Base-by-base conservation (phyloP, 148 eudicot genomes). In the Talinum fruticosum region DNA sequence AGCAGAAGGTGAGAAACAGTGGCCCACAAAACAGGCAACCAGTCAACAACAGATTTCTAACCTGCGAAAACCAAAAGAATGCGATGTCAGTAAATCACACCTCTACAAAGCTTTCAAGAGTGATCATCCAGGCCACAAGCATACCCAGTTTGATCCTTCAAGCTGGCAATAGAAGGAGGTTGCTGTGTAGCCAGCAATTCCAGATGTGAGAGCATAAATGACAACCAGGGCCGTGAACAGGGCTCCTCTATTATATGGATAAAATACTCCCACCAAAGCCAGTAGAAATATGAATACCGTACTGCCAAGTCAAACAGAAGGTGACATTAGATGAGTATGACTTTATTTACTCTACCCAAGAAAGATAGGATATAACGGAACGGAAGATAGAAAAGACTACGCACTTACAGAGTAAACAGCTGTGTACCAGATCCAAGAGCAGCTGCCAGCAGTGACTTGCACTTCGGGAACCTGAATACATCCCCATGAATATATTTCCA, bases 401-500 rank as follows among this genome's bases (percentile, higher is more conserved):
- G 47, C 6, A 80, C 92, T 89, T 88, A 91, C 93, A 91, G 88
- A 75, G 92, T 82, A 77, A 91, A 90, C 38, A 91, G 84, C 88
- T 91, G 97, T n/a, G 92, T 84, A 41, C 97, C 97, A 73, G 90
- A 86, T 59, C 97, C 97, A 84, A 91, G 86, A 70, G 91, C 87
- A n/a, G 97, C 97, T 78, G 97, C 90, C 44, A 91, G 80, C 70
- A 91, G 66, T 10, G 97, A 89, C 81, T 90, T 89, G 86, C 82
- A 82, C 77, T 89, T 86, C 0, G 97, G 97, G 66, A 82, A 91
- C 82, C 97, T 87, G 79, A 91, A 91, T 29, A 90, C 97, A 83
- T 91, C 93, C 68, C 97, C 93, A 76, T 91, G 97, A 66, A 91
- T 91, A 76, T 90, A 91, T 80, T 91, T 91, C 97, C 97, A 91